Percentiles rank a stretch among this genome's conserved stretches.
Conservation (phyloP, 164 flowering plant species). For the Piper longum region DNA sequence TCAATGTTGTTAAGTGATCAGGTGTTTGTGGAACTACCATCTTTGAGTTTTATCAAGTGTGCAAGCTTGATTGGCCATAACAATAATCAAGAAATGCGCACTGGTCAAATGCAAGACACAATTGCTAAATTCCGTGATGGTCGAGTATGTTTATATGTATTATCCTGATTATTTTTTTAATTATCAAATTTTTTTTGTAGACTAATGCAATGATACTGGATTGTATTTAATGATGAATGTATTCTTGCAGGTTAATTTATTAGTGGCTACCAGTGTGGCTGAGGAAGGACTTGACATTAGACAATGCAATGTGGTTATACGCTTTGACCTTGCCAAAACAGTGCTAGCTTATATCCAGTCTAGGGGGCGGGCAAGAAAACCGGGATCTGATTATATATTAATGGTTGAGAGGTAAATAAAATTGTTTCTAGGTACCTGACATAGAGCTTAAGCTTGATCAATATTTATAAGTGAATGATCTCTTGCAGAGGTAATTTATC, state of each 20-base stretch:
- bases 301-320: slow-evolving; percentile 98
- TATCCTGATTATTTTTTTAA: background rate
- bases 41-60: slow-evolving; percentile 68
- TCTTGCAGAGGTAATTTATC: slow-evolving; percentile 64
- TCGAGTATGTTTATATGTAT: slow-evolving; percentile 43
- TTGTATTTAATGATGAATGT: background rate
- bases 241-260: slow-evolving; percentile 55
- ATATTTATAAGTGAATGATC: slow-evolving; percentile 2
- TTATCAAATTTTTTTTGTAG: background rate
- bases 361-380: slow-evolving; percentile 97
- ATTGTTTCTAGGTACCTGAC: background rate
- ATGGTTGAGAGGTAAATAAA: slow-evolving; percentile 88
- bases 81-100: slow-evolving; percentile 94
- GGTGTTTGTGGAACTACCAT: slow-evolving; percentile 95
- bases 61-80: slow-evolving; percentile 98
- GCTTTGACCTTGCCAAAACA: slow-evolving; percentile 99
- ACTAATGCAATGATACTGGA: background rate
- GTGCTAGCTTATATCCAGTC: slow-evolving; percentile 98
- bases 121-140: slow-evolving; percentile 91
- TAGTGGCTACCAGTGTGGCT: slow-evolving; percentile 99
- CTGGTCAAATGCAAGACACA: slow-evolving; percentile 93
- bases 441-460: background rate
- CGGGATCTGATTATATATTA: slow-evolving; percentile 96
- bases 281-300: slow-evolving; percentile 99
- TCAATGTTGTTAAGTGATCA: slow-evolving; percentile 19